Conservation (phyloP, 495 filamentous ascomycete genomes). For the Trichocladium uniseriatum region DNA sequence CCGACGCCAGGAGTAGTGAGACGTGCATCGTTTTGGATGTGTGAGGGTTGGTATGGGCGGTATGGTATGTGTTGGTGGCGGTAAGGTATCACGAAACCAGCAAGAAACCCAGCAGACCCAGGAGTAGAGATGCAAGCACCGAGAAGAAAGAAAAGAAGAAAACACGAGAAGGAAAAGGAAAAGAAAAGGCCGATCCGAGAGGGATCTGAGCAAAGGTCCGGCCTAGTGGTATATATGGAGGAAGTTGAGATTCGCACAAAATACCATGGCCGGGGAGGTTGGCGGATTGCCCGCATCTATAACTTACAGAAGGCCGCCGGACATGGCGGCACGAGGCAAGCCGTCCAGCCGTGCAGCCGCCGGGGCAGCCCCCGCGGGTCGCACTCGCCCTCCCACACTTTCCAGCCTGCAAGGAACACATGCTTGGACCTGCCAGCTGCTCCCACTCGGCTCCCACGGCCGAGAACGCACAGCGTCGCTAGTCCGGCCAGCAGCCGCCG, state of each 20-base stretch:
- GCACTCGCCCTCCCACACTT: background rate
- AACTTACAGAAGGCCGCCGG: background rate
- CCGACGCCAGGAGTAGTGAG: conserved; percentile 36
- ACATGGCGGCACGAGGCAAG: background rate
- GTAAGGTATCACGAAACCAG: conserved; percentile 22
- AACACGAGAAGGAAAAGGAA: conserved; percentile 24
- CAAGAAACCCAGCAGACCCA: conserved; percentile 24
- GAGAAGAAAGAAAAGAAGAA: conserved; percentile 23
- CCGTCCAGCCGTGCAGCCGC: background rate
- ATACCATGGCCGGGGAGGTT: background rate
- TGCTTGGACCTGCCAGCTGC: too few species aligned
- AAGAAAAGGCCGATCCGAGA: conserved; percentile 19
- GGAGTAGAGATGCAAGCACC: conserved; percentile 15
- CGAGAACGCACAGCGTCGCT: conserved; percentile 11
- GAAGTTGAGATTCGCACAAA: conserved; percentile 1
- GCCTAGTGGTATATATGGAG: conserved; percentile 14
- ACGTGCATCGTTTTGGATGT: conserved; percentile 32
- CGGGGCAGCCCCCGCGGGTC: conserved; percentile 1
- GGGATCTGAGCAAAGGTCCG: background rate
- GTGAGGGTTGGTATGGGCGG: conserved; percentile 3
- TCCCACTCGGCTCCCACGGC: too few species aligned
- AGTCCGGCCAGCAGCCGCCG: conserved; percentile 16
- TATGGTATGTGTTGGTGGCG: background rate
- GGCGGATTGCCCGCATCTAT: background rate
- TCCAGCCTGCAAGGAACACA: too few species aligned